Evolutionary conservation across 495 filamentous ascomycete species (phyloP).

Genomic region (Glutinoglossum americanum): DNA sequence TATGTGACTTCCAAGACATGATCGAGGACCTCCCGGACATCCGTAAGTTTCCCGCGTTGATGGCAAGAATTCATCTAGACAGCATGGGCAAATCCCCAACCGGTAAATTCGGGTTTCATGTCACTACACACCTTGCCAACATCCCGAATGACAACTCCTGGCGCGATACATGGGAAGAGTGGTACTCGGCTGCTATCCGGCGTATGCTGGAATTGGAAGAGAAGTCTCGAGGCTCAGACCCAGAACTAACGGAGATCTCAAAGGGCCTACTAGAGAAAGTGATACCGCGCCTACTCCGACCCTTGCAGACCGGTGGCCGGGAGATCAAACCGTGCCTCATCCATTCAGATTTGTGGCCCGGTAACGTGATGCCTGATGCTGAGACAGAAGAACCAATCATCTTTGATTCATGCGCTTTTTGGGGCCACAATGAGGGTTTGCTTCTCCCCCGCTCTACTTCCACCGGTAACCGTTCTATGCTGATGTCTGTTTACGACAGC

Average conservation of each 20-base stretch:
- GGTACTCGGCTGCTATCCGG: conserved; percentile 4
- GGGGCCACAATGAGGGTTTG: background rate
- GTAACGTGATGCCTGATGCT: conserved; percentile 11
- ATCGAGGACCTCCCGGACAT: background rate
- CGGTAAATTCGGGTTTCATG: background rate
- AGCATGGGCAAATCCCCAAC: background rate
- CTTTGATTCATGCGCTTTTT: conserved; percentile 8
- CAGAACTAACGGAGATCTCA: conserved; percentile 6
- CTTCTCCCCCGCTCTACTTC: background rate
- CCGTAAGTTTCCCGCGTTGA: background rate
- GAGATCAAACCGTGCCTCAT: conserved; percentile 16
- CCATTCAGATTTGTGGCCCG: conserved; percentile 21
- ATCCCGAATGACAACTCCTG: background rate
- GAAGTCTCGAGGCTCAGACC: conserved; percentile 9
- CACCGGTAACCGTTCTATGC: background rate
- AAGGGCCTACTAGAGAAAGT: conserved; percentile 10
- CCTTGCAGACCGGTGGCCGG: conserved; percentile 9
- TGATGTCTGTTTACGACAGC: background rate
- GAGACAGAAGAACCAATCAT: conserved; percentile 8
- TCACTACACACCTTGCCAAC: background rate
- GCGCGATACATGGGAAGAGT: background rate
- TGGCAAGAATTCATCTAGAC: background rate
- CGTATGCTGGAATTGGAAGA: conserved; percentile 8
- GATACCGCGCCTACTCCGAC: conserved; percentile 13
- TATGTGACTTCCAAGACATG: background rate